These are phyloP conservation scores for Lactifluus rugatus DNA, from an alignment of 768 basidiomycete species.

Conservation along the genomic window DNA sequence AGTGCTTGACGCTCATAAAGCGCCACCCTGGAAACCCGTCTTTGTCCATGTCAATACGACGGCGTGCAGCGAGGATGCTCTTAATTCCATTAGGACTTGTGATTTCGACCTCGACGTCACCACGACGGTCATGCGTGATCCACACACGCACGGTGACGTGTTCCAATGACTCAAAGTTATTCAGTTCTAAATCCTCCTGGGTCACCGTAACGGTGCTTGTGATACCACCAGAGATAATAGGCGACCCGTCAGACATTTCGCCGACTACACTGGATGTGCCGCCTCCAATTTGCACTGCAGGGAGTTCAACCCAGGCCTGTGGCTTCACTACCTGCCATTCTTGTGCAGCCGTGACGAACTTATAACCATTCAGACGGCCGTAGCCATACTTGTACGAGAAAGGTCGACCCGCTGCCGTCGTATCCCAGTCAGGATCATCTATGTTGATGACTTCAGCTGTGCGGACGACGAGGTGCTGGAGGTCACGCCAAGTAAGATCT, in stretches of 20 bases:
- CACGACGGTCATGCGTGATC: slow-evolving; percentile 79
- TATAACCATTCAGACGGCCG: slow-evolving; percentile 77
- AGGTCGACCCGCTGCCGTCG: slow-evolving; percentile 53
- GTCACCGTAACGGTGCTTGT: slow-evolving; percentile 56
- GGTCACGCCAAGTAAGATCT: slow-evolving; percentile 92
- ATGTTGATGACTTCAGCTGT: slow-evolving; percentile 72
- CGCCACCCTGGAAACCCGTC: slow-evolving; percentile 88
- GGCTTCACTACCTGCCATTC: slow-evolving; percentile 86
- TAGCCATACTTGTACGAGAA: slow-evolving; percentile 95
- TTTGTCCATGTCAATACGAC: slow-evolving; percentile 51
- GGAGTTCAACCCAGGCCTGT: slow-evolving; percentile 80
- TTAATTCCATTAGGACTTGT: slow-evolving; percentile 75
- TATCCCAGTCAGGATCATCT: slow-evolving; percentile 92
- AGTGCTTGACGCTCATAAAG: slow-evolving; percentile 98
- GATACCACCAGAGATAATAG: slow-evolving; percentile 58
- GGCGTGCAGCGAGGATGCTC: slow-evolving; percentile 70
- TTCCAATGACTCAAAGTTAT: slow-evolving; percentile 84
- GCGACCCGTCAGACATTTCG: slow-evolving; percentile 51
- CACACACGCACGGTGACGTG: slow-evolving; percentile 89
- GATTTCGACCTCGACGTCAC: slow-evolving; percentile 90
- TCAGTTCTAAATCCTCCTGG: slow-evolving; percentile 49
- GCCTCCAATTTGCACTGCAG: slow-evolving; percentile 54
- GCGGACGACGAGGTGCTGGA: slow-evolving; percentile 81
- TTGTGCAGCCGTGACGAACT: slow-evolving; percentile 71
- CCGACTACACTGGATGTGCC: slow-evolving; percentile 47